Base-by-base conservation (phyloP, 495 filamentous ascomycete genomes). In the Penicillium coprophilum region DNA sequence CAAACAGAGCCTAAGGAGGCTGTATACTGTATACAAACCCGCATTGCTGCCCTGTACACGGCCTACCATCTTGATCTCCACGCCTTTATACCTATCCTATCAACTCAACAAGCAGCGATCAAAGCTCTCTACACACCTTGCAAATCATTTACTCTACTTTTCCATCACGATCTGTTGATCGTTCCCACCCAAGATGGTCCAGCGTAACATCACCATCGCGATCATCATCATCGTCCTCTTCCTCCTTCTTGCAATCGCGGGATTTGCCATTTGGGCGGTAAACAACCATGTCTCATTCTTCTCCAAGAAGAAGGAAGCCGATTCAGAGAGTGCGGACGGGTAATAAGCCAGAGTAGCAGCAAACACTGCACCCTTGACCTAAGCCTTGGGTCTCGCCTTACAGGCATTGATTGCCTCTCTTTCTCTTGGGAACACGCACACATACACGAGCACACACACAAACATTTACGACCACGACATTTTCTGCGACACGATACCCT, bases 161-260 rank as follows among this genome's bases (percentile, higher is more conserved):
- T 19, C 53, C 1, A n/a, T 45, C 10, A 31, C 40, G 32, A 50
- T 44, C 27, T 48, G 19, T 41, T 47, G 43, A 41, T 61, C 30
- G 27, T 39, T 23, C n/a, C 48, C 55, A 36, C 15, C 32, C 58
- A 66, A 56, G 38, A 86, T 77, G 76, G 79, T 85, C 59, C 75
- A 89, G 71, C 73, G 84, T 77, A 92, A 92, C 82, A 81, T 89
- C 74, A 81, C 85, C 67, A 88, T 92, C 71, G 88, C 87, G 31
- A 81, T 92, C 69, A 92, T 92, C 73, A 86, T 92, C 72, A 90
- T 92, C 72, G 62, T 90, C 39, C 81, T 92, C 57, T 91, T 91
- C 73, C 69, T 90, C 69, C 68, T 90, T 44, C 82, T 92, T 24
- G 85, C 85, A 40, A 71, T 84, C 56, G 85, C 86, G 58, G 86